These are phyloP conservation scores for Populus deltoides DNA, from an alignment of 345 rosid species.

Conservation along the genomic window DNA sequence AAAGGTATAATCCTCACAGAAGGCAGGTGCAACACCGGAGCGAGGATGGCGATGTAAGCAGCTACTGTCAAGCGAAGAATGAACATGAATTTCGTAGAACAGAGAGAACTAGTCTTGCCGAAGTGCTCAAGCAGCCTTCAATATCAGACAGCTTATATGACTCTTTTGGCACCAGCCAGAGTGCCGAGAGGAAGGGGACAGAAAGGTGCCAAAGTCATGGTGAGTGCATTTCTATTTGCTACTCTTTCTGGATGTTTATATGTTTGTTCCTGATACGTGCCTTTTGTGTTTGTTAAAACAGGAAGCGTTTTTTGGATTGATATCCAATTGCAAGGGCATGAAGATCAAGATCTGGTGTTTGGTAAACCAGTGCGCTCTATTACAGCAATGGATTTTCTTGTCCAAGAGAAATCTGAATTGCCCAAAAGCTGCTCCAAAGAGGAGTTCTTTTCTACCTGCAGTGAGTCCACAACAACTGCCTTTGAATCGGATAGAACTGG, in stretches of 20 bases:
- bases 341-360: neutral
- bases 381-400: neutral
- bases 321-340: neutral
- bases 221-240: neutral
- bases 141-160: constrained; percentile 10
- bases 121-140: constrained; percentile 10
- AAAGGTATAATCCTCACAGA: neutral
- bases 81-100: neutral
- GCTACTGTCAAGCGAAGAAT: neutral
- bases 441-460: neutral
- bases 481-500: neutral
- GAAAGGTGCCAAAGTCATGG: neutral
- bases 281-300: neutral
- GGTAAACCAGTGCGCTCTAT: neutral
- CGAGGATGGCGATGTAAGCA: neutral
- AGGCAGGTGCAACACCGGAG: neutral
- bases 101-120: constrained; percentile 3
- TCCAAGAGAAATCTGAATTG: constrained; percentile 1
- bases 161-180: constrained; percentile 20
- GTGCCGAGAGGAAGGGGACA: neutral
- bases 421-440: neutral
- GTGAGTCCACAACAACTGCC: neutral
- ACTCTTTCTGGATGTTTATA: neutral
- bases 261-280: neutral
- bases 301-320: constrained; percentile 9